A percentile compares a stretch with the other conserved stretches of the same genome.
Evolutionary conservation across 2,329 filamentous ascomycete species (phyloP).

Genomic region (Microcera coccophila): DNA sequence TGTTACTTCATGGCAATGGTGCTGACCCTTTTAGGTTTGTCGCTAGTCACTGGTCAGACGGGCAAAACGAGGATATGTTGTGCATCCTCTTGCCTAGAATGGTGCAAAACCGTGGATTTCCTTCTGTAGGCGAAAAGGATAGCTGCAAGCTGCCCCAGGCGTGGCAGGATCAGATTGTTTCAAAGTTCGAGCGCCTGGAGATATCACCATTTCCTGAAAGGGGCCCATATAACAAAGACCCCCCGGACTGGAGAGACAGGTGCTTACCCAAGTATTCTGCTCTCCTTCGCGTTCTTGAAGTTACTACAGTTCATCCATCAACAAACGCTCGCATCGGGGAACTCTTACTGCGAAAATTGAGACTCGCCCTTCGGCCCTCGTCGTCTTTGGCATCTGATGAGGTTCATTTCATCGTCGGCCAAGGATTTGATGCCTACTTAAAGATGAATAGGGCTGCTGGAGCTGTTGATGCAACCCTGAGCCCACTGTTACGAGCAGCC

Average conservation of each 20-base stretch:
- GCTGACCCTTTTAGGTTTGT: slow-evolving; percentile 60
- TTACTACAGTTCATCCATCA: slow-evolving; percentile 61
- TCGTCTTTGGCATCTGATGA: slow-evolving; percentile 57
- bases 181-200: slow-evolving; percentile 63
- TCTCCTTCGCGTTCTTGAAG: slow-evolving; percentile 59
- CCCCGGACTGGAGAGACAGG: slow-evolving; percentile 57
- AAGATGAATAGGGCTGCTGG: slow-evolving; percentile 59
- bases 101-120: slow-evolving; percentile 53
- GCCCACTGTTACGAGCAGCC: slow-evolving; percentile 61
- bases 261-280: slow-evolving; percentile 66
- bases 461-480: slow-evolving; percentile 57
- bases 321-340: slow-evolving; percentile 64
- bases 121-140: slow-evolving; percentile 49
- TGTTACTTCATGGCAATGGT: neutral
- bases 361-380: slow-evolving; percentile 60
- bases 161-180: slow-evolving; percentile 71
- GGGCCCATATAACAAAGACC: slow-evolving; percentile 58
- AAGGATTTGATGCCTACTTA: slow-evolving; percentile 70
- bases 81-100: slow-evolving; percentile 66
- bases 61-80: slow-evolving; percentile 61
- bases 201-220: slow-evolving; percentile 62
- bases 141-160: slow-evolving; percentile 56
- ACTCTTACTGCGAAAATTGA: slow-evolving; percentile 61
- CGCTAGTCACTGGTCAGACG: slow-evolving; percentile 66
- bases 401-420: slow-evolving; percentile 69